Percentiles rank a stretch among this genome's conserved stretches.
Evolutionary conservation across 2,329 filamentous ascomycete species (phyloP).

Genomic region (Cercospora sesami): DNA sequence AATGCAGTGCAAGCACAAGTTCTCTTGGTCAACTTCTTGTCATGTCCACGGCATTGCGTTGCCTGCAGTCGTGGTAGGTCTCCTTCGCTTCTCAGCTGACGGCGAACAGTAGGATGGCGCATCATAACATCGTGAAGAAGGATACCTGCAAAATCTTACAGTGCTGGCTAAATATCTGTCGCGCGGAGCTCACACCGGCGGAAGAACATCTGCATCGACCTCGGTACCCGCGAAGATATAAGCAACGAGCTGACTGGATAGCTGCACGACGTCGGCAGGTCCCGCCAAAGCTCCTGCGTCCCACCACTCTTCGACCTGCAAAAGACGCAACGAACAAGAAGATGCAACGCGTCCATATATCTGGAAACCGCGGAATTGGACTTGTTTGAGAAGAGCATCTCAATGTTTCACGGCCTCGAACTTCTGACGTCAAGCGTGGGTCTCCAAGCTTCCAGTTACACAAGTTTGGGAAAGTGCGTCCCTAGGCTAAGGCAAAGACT

Average conservation of each 20-base stretch:
- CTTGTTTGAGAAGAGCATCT: background rate
- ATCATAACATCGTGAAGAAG: background rate
- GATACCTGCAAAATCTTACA: no score
- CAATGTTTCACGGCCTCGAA: background rate
- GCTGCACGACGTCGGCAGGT: background rate
- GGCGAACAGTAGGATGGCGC: background rate
- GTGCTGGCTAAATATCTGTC: no score
- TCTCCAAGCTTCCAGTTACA: background rate
- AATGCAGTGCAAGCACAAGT: constrained; percentile 3
- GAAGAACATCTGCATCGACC: background rate
- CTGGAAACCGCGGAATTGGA: background rate
- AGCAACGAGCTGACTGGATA: background rate
- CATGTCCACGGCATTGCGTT: background rate
- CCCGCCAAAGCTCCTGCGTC: background rate
- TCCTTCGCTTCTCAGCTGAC: background rate
- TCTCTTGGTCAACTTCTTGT: background rate
- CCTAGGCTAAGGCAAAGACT: no score
- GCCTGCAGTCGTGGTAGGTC: background rate
- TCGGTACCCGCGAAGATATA: background rate
- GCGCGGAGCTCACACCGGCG: no score
- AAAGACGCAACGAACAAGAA: background rate
- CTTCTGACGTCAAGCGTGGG: background rate
- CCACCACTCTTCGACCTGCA: no score
- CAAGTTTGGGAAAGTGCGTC: background rate
- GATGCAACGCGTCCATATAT: background rate